Percentiles rank a stretch among this genome's conserved stretches.
Conservation (phyloP, 2,329 filamentous ascomycete species). For the Colletotrichum scovillei region DNA sequence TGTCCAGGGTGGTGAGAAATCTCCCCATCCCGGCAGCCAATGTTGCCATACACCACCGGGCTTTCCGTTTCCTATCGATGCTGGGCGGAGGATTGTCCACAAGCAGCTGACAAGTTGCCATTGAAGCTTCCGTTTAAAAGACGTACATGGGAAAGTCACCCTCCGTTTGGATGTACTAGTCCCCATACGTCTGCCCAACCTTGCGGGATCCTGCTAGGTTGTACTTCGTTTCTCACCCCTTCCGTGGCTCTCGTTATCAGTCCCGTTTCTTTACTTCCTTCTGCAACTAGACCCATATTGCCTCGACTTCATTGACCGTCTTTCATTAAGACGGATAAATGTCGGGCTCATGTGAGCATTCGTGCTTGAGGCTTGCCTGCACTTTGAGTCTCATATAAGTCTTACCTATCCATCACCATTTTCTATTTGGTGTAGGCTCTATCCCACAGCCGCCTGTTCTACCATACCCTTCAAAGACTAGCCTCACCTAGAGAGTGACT, state of each 20-base stretch:
- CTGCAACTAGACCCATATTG: constrained; percentile 2
- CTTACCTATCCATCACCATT: constrained; percentile 36
- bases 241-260: not conserved
- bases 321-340: constrained; percentile 44
- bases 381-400: constrained; percentile 29
- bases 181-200: constrained; percentile 1
- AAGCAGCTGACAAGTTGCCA: constrained; percentile 1
- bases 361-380: constrained; percentile 27
- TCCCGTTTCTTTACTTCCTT: constrained; percentile 13
- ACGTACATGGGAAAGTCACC: constrained; percentile 10
- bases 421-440: constrained; percentile 31
- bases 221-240: constrained; percentile 12
- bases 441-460: constrained; percentile 1
- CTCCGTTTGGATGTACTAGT: constrained; percentile 22
- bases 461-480: not conserved
- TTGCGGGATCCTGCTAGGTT: constrained; percentile 1
- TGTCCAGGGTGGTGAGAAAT: constrained; percentile 7
- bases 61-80: constrained; percentile 36
- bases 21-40: constrained; percentile 23
- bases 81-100: constrained; percentile 19
- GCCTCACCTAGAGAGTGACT: not conserved
- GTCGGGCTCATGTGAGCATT: constrained; percentile 38
- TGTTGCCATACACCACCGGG: constrained; percentile 17
- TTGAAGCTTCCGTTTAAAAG: constrained; percentile 33
- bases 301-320: constrained; percentile 12